Evolutionary conservation across 176 grass and related monocot species (phyloP).

Genomic region (Miscanthus lutarioriparius): DNA sequence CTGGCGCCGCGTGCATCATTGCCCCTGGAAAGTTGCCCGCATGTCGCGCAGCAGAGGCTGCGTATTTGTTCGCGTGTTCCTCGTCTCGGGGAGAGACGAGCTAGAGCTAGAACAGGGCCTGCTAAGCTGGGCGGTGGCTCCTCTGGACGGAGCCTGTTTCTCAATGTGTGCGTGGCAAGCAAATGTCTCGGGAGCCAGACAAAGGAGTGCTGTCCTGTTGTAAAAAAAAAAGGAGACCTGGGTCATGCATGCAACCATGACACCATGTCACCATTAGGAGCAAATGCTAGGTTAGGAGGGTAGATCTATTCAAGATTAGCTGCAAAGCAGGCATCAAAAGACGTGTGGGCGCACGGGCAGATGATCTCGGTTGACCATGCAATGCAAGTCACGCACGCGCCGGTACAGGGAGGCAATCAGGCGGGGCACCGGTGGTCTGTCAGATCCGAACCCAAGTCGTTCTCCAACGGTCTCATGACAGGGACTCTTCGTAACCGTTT

Average conservation of each 20-base stretch:
- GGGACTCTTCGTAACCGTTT: neutral
- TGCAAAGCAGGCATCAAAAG: constrained; percentile 24
- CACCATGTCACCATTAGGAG: neutral
- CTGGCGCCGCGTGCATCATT: neutral
- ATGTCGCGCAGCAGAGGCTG: neutral
- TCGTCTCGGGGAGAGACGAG: neutral
- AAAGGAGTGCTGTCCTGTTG: neutral
- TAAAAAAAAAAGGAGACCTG: neutral
- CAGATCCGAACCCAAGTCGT: neutral
- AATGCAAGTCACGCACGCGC: neutral
- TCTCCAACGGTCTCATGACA: neutral
- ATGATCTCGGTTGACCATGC: neutral
- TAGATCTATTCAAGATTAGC: constrained; percentile 5
- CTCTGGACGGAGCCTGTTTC: constrained; percentile 9
- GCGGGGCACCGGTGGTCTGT: neutral
- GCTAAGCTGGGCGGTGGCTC: neutral
- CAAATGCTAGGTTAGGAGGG: neutral
- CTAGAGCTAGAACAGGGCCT: no score
- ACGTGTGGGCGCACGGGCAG: neutral
- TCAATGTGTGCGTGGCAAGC: neutral
- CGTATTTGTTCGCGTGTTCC: neutral
- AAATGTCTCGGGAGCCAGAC: neutral
- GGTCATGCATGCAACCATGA: neutral
- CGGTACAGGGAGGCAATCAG: neutral
- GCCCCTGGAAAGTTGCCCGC: constrained; percentile 36